phyloP scores from a whole-genome alignment of 805 yeast species.

The Saturnispora ahearnii region DNA sequence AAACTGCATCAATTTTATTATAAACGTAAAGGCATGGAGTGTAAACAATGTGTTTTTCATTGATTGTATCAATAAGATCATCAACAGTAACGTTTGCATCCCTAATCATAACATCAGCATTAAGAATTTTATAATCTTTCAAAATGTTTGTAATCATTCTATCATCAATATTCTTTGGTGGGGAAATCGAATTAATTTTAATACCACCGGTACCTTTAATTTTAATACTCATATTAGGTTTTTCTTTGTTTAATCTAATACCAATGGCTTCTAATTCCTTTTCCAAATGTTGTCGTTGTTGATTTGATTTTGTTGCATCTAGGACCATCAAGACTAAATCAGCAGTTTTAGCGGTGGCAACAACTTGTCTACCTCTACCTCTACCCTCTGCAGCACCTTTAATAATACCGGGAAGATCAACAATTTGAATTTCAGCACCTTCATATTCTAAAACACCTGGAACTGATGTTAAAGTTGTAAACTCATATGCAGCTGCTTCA shows the following conservation, averaged over 20 bases:
- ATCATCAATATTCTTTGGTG: slow-evolving; percentile 76
- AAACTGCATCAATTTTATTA: slow-evolving; percentile 92
- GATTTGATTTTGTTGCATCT: slow-evolving; percentile 90
- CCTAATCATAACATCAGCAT: slow-evolving; percentile 84
- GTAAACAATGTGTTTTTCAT: slow-evolving; percentile 79
- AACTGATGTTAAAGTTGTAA: slow-evolving; percentile 92
- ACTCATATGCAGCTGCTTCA: slow-evolving; percentile 90
- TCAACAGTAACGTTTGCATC: slow-evolving; percentile 88
- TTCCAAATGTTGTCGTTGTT: slow-evolving; percentile 81
- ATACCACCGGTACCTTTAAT: slow-evolving; percentile 87
- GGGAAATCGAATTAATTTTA: slow-evolving; percentile 68
- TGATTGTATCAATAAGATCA: slow-evolving; percentile 85
- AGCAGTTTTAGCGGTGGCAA: slow-evolving; percentile 91
- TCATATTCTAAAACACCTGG: slow-evolving; percentile 93
- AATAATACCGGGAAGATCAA: slow-evolving; percentile 96
- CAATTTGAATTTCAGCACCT: slow-evolving; percentile 94
- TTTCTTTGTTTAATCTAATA: slow-evolving; percentile 71
- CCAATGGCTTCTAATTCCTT: slow-evolving; percentile 91
- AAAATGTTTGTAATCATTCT: slow-evolving; percentile 67
- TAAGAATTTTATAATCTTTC: slow-evolving; percentile 83
- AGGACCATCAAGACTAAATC: slow-evolving; percentile 87
- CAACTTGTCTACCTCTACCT: slow-evolving; percentile 96
- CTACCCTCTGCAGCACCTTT: slow-evolving; percentile 96
- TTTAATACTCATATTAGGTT: slow-evolving; percentile 73
- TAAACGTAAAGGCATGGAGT: slow-evolving; percentile 88